phyloP scores from a whole-genome alignment of 1,139 yeast genomes.

The Blastobotrys malaysiensis region DNA sequence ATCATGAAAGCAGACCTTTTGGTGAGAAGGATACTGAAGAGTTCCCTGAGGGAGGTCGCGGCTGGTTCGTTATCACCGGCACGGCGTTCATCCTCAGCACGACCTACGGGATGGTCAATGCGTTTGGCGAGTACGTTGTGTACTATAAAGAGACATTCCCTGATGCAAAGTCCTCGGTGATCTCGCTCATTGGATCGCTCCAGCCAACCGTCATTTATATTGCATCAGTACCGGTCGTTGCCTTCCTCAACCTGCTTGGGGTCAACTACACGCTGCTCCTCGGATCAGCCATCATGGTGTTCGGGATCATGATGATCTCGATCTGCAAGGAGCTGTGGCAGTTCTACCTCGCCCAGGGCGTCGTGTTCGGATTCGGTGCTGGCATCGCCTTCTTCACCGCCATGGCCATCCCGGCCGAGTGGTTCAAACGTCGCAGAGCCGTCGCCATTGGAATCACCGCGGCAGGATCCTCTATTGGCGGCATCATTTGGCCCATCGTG shows the following conservation, averaged over 20 bases:
- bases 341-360: slow-evolving; percentile 49
- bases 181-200: slow-evolving; percentile 50
- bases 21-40: slow-evolving; percentile 24
- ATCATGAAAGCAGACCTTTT: not conserved
- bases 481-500: slow-evolving; percentile 48
- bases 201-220: slow-evolving; percentile 43
- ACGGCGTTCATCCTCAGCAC: slow-evolving; percentile 23
- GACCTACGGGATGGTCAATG: slow-evolving; percentile 47
- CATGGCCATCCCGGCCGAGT: slow-evolving; percentile 36
- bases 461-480: slow-evolving; percentile 61
- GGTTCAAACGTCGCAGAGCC: slow-evolving; percentile 50
- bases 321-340: slow-evolving; percentile 47
- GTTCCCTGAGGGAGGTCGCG: slow-evolving; percentile 29
- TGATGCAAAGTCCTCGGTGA: slow-evolving; percentile 35
- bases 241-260: slow-evolving; percentile 47
- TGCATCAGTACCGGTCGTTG: slow-evolving; percentile 44
- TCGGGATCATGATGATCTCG: slow-evolving; percentile 49
- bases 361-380: slow-evolving; percentile 48
- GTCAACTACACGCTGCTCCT: slow-evolving; percentile 21
- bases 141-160: slow-evolving; percentile 47
- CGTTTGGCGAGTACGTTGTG: slow-evolving; percentile 55
- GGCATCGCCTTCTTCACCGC: slow-evolving; percentile 27
- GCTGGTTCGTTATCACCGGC: slow-evolving; percentile 30
- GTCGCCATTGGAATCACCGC: slow-evolving; percentile 54
- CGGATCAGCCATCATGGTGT: slow-evolving; percentile 46